Conservation (phyloP, 306 rosid species). For the Quillaja saponaria region DNA sequence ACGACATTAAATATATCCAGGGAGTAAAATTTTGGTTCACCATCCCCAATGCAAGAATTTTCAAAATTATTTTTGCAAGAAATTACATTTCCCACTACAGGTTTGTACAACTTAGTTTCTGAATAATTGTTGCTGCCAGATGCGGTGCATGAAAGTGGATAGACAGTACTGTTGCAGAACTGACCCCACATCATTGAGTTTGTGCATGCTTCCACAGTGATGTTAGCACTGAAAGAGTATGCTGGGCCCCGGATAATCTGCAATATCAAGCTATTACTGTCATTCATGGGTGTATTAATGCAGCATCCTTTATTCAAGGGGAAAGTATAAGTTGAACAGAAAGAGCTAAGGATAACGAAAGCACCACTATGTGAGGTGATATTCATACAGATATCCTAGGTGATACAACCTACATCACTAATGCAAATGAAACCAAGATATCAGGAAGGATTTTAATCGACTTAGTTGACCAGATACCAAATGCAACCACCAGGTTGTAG, state of each 20-base stretch:
- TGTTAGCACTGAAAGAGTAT: constrained; percentile 73
- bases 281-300: constrained; percentile 9
- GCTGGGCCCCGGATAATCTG: constrained; percentile 77
- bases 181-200: constrained; percentile 67
- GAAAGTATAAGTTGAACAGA: constrained; percentile 7
- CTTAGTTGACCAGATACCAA: constrained; percentile 7
- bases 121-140: constrained; percentile 41
- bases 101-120: constrained; percentile 36
- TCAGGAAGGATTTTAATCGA: background rate
- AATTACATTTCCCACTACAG: constrained; percentile 38
- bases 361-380: background rate
- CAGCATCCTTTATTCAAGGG: constrained; percentile 11
- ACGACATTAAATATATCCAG: constrained; percentile 63
- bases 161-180: constrained; percentile 77
- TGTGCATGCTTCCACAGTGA: constrained; percentile 80
- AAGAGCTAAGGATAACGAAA: background rate
- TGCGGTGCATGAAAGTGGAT: constrained; percentile 66
- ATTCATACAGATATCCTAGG: constrained; percentile 10
- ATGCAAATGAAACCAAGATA: constrained; percentile 21
- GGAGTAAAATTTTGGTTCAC: constrained; percentile 49
- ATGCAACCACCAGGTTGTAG: constrained; percentile 14
- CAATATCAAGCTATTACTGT: constrained; percentile 24
- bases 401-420: constrained; percentile 9
- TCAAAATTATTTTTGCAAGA: constrained; percentile 59
- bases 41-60: constrained; percentile 60